phyloP scores from a whole-genome alignment of 495 filamentous ascomycete genomes.

The Podospora pseudoanserina region DNA sequence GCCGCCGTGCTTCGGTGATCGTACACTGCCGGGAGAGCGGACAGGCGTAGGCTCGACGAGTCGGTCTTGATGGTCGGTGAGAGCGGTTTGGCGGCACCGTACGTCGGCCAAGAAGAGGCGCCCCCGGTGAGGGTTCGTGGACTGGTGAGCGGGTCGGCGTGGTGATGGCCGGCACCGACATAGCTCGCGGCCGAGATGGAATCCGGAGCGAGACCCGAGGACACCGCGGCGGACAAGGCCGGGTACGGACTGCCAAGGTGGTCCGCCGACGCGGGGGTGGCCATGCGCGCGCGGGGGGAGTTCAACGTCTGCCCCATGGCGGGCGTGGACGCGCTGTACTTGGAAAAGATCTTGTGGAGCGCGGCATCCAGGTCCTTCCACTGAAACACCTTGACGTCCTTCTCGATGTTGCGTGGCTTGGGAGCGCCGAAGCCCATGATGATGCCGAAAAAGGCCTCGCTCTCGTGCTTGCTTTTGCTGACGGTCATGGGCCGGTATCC shows the following conservation, averaged over 20 bases:
- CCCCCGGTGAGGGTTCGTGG: constrained; percentile 41
- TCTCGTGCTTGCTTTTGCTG: constrained; percentile 85
- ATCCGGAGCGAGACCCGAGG: constrained; percentile 17
- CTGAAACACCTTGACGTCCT: constrained; percentile 96
- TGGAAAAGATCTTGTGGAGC: constrained; percentile 94
- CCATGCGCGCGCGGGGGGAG: constrained; percentile 18
- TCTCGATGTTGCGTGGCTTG: constrained; percentile 96
- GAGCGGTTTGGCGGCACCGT: constrained; percentile 33
- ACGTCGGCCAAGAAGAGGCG: constrained; percentile 35
- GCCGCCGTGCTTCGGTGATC: constrained; percentile 28
- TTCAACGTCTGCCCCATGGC: constrained; percentile 22
- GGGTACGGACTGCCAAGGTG: constrained; percentile 37
- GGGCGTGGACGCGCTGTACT: constrained; percentile 60
- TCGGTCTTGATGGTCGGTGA: constrained; percentile 40
- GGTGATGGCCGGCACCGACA: constrained; percentile 34
- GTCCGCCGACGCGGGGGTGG: constrained; percentile 27
- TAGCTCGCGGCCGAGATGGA: constrained; percentile 23
- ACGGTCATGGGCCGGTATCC: constrained; percentile 86
- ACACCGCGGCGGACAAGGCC: constrained; percentile 36
- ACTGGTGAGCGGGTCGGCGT: constrained; percentile 40
- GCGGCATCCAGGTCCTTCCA: constrained; percentile 82
- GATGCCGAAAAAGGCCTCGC: constrained; percentile 94
- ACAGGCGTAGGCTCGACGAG: constrained; percentile 28
- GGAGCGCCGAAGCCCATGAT: constrained; percentile 97
- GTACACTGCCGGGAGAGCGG: constrained; percentile 30